These are phyloP conservation scores for Hypomontagnella submonticulosa DNA, from an alignment of 495 filamentous ascomycete species.

Conservation along the genomic window DNA sequence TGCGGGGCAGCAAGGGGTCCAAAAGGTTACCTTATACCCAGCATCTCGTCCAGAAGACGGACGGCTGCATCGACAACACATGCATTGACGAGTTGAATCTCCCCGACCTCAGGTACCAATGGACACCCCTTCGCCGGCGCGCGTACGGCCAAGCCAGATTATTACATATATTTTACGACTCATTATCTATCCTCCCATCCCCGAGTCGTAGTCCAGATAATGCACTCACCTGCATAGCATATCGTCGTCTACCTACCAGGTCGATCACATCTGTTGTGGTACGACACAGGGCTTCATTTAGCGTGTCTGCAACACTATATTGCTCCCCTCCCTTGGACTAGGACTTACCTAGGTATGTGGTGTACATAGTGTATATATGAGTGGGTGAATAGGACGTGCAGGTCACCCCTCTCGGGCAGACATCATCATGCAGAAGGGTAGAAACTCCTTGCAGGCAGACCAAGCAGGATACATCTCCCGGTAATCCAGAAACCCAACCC, in stretches of 20 bases:
- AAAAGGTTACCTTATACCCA: slow-evolving; percentile 26
- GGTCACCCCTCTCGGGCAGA: slow-evolving; percentile 34
- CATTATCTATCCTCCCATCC: slow-evolving; percentile 32
- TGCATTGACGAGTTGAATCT: slow-evolving; percentile 36
- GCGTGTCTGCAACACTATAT: slow-evolving; percentile 29
- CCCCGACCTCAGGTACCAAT: slow-evolving; percentile 38
- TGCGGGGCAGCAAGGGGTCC: slow-evolving; percentile 42
- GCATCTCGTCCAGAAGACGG: slow-evolving; percentile 27
- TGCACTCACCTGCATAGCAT: slow-evolving; percentile 43
- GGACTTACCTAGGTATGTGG: slow-evolving; percentile 33
- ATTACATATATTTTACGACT: slow-evolving; percentile 35
- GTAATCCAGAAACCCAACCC: slow-evolving; percentile 28
- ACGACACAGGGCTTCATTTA: slow-evolving; percentile 25
- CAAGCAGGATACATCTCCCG: slow-evolving; percentile 41
- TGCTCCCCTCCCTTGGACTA: slow-evolving; percentile 29
- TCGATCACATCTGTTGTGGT: slow-evolving; percentile 40
- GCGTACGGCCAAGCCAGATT: slow-evolving; percentile 16
- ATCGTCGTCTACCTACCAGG: slow-evolving; percentile 38
- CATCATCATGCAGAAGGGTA: slow-evolving; percentile 44
- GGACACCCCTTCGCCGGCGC: slow-evolving; percentile 22
- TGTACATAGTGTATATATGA: neutral
- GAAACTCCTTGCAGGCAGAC: slow-evolving; percentile 37
- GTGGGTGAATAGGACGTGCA: slow-evolving; percentile 21
- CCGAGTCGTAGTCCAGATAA: slow-evolving; percentile 37
- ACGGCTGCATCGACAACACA: slow-evolving; percentile 39